These are phyloP conservation scores for Acorus calamus DNA, from an alignment of 106 monocot genomes.

Conservation along the genomic window DNA sequence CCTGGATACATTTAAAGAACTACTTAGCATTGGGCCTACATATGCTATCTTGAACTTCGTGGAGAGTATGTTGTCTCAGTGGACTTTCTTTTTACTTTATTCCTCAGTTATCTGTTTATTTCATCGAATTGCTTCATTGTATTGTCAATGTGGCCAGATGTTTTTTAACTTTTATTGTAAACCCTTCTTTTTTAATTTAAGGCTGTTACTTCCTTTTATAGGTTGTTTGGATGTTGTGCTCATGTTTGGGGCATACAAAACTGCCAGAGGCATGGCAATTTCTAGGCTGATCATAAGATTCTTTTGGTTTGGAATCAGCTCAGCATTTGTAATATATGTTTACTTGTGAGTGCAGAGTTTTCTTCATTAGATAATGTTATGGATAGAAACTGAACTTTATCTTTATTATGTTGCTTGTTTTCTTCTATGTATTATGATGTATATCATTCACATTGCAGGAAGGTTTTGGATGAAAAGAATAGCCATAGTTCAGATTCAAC, in stretches of 20 bases:
- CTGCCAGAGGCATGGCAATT: conserved; percentile 78
- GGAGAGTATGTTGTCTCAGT: conserved; percentile 48
- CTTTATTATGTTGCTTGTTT: neutral
- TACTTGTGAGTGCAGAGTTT: conserved; percentile 58
- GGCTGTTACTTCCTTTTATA: conserved; percentile 12
- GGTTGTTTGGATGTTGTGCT: conserved; percentile 79
- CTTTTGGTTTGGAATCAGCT: conserved; percentile 59
- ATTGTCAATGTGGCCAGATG: too few species aligned
- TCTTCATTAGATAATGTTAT: neutral
- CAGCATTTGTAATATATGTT: conserved; percentile 50
- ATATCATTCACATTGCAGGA: conserved; percentile 33
- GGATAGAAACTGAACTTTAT: neutral
- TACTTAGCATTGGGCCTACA: conserved; percentile 77
- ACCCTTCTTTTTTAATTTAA: neutral
- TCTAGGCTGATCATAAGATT: conserved; percentile 78
- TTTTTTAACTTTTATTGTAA: neutral
- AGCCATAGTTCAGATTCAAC: conserved; percentile 50
- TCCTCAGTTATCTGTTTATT: neutral
- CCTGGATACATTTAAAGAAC: conserved; percentile 66
- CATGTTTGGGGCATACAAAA: conserved; percentile 90
- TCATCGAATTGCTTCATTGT: too few species aligned
- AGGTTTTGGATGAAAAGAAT: conserved; percentile 70
- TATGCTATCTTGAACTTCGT: conserved; percentile 79
- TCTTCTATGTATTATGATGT: neutral
- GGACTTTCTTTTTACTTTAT: neutral